A percentile compares a stretch with the other conserved stretches of the same genome.
phyloP scores from a whole-genome alignment of 371 early-diverging fungal genomes.

The Rhizopus arrhizus region DNA sequence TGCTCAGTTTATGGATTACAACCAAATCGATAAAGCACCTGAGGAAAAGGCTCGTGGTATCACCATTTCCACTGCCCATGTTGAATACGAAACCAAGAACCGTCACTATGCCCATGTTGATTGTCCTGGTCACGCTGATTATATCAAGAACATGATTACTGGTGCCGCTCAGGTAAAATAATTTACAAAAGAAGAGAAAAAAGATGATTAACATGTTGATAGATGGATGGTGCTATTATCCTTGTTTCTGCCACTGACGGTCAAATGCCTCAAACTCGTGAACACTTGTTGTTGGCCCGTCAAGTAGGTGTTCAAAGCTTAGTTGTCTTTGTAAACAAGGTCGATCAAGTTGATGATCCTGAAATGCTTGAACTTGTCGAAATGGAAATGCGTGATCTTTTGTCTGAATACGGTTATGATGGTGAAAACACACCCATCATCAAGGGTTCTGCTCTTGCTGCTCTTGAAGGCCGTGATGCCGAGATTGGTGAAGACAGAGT shows the following conservation, averaged over 20 bases:
- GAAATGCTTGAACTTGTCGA: constrained; percentile 98
- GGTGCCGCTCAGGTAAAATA: constrained; percentile 90
- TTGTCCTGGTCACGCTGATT: constrained; percentile 99
- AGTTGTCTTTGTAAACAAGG: constrained; percentile 99
- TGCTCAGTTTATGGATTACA: constrained; percentile 93
- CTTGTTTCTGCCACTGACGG: constrained; percentile 98
- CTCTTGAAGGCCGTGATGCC: constrained; percentile 89
- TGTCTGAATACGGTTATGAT: constrained; percentile 90
- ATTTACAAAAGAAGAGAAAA: constrained; percentile 25
- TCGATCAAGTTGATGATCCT: constrained; percentile 94
- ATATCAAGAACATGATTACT: constrained; percentile 99
- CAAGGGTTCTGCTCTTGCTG: constrained; percentile 95
- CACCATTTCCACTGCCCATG: constrained; percentile 95
- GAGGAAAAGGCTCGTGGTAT: constrained; percentile 98
- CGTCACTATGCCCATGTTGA: constrained; percentile 98
- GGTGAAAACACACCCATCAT: constrained; percentile 94
- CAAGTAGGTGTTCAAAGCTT: constrained; percentile 96
- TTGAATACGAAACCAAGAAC: constrained; percentile 90
- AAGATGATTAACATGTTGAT: constrained; percentile 2
- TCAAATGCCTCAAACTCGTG: constrained; percentile 95
- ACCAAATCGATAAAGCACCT: constrained; percentile 96
- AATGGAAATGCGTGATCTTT: constrained; percentile 98
- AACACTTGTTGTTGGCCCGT: constrained; percentile 94
- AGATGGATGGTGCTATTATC: constrained; percentile 98
- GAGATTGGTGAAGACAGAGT: constrained; percentile 91